These are phyloP conservation scores for Aspergillus mulundensis DNA, from an alignment of 495 filamentous ascomycete genomes.

Conservation along the genomic window DNA sequence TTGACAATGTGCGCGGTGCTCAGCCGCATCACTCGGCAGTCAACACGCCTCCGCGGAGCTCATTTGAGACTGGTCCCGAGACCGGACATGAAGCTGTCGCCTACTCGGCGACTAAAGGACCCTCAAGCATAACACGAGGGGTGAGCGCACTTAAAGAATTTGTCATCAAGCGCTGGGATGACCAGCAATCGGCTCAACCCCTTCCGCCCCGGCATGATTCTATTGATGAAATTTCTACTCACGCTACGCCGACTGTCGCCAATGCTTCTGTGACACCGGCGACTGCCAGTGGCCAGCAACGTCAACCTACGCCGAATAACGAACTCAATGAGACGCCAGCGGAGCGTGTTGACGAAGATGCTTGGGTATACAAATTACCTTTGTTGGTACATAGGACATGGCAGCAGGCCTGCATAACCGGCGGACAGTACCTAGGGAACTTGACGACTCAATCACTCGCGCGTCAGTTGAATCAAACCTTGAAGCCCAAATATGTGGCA, in stretches of 20 bases:
- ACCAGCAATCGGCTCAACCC: constrained; percentile 24
- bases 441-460: background rate
- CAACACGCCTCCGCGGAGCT: constrained; percentile 12
- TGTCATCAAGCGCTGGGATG: constrained; percentile 30
- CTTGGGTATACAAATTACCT: constrained; percentile 8
- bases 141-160: constrained; percentile 35
- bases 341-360: background rate
- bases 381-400: constrained; percentile 18
- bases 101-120: constrained; percentile 21
- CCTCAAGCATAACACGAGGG: constrained; percentile 29
- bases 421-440: constrained; percentile 14
- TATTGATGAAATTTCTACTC: constrained; percentile 8
- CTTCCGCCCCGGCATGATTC: constrained; percentile 22
- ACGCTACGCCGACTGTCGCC: constrained; percentile 14
- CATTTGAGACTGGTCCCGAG: constrained; percentile 20
- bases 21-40: constrained; percentile 10
- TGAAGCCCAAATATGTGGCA: background rate
- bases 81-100: constrained; percentile 21
- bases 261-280: constrained; percentile 14
- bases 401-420: constrained; percentile 36
- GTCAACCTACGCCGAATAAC: background rate
- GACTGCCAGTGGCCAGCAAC: constrained; percentile 12
- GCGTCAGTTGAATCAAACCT: background rate
- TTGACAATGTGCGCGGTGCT: constrained; percentile 1
- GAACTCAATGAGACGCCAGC: background rate